Evolutionary conservation across 352 stramenopile species (phyloP), one percentile per base, ranked within the genome.

Genomic region (Globisporangium splendens): DNA sequence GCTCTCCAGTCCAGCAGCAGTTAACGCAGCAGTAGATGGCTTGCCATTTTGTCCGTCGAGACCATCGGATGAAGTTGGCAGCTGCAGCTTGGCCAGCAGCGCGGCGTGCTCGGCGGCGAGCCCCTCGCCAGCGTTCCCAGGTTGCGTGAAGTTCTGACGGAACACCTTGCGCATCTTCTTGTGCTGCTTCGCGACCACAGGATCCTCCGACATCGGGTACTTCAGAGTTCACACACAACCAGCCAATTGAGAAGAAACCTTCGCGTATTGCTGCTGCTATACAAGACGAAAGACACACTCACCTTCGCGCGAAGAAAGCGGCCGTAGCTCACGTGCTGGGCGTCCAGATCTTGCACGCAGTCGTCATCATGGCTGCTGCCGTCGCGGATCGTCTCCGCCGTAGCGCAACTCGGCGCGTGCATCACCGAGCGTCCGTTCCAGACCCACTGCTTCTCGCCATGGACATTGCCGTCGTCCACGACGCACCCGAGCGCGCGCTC

Each of bases 111-210:
- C 75, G 0, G 49, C 20, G 12, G 56, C 61, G 11, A 93, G 66
- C 0, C 59, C 68, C 33, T 86, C 73, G 12, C 83, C 83, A 15
- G 75, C 65, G 35, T 80, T 76, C 11, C 75, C 75, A 12, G 55
- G 44, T 3, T 59, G 61, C 21, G 83, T 91, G 56, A 93, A 93
- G 54, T 87, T 58, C 52, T 88, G 77, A 17, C 81, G 79, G 47
- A 79, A 46, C 17, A 81, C 46, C 50, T 87, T 88, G 33, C 83
- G 75, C 69, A 66, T 73, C 46, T 73, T 70, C 57, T 91, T 93
- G 61, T 91, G 78, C 18, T 72, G 17, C 46, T 86, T 87, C 47
- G 74, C 61, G 8, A 70, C 59, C 46, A 54, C 64, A 0, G 68
- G 58, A 35, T 92, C 77, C 12, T 33, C 63, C 3, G 75, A 84